Evolutionary conservation across 176 grass and related monocot genomes (phyloP).

Genomic region (Carex cristatella): DNA sequence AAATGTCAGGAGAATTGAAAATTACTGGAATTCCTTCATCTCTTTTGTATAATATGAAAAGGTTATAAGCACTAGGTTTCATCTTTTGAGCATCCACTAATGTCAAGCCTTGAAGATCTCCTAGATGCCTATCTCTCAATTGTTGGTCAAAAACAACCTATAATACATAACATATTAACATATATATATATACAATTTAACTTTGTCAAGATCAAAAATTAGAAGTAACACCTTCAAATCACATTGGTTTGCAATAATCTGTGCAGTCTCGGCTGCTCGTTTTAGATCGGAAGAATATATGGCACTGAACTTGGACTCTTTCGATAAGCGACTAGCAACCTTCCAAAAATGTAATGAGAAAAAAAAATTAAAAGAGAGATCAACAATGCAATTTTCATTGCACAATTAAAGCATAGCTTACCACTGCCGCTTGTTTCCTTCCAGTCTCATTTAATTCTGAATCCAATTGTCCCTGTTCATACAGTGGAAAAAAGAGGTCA

Average conservation of each 20-base stretch:
- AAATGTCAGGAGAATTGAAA: not conserved
- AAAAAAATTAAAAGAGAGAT: slow-evolving; percentile 36
- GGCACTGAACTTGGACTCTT: slow-evolving; percentile 52
- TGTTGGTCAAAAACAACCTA: slow-evolving; percentile 55
- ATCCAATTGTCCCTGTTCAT: slow-evolving; percentile 61
- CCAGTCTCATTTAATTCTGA: slow-evolving; percentile 78
- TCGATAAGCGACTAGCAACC: slow-evolving; percentile 62
- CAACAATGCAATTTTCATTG: not conserved
- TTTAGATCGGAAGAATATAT: slow-evolving; percentile 95
- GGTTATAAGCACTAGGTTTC: slow-evolving; percentile 61
- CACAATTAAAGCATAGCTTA: slow-evolving; percentile 38
- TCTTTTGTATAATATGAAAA: slow-evolving; percentile 54
- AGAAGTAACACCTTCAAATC: slow-evolving; percentile 13
- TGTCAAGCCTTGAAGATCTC: slow-evolving; percentile 80
- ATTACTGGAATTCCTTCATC: slow-evolving; percentile 75
- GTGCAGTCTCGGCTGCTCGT: slow-evolving; percentile 71
- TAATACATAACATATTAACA: not conserved
- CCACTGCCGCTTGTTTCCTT: slow-evolving; percentile 64
- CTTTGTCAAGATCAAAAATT: not conserved
- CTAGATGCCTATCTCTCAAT: slow-evolving; percentile 72
- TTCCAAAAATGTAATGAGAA: slow-evolving; percentile 25
- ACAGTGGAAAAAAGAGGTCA: not conserved
- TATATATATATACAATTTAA: not conserved
- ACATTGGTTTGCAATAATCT: slow-evolving; percentile 57
- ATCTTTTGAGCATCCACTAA: slow-evolving; percentile 45